Evolutionary conservation across 352 stramenopile species (phyloP).

Genomic region (Blastocystis sp.): DNA sequence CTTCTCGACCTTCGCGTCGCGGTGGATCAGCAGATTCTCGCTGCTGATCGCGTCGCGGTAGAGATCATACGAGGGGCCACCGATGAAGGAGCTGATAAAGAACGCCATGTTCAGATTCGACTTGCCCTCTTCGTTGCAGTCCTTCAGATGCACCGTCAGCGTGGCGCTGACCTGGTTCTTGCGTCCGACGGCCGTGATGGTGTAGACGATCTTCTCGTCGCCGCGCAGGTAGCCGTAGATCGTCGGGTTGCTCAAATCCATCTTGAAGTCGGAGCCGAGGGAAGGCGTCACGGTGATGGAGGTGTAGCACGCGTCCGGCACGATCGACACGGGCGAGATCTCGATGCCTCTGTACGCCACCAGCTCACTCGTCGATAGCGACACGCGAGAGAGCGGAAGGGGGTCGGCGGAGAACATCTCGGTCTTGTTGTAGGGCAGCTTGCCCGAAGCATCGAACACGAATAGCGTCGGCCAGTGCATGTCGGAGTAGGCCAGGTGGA

Average conservation of each 20-base stretch:
- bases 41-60: background rate
- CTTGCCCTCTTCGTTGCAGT: background rate
- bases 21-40: too few species aligned
- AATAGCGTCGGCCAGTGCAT: background rate
- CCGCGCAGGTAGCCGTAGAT: background rate
- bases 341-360: background rate
- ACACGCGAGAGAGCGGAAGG: background rate
- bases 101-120: background rate
- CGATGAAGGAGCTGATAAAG: background rate
- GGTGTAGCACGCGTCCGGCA: constrained; percentile 17
- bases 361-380: background rate
- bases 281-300: constrained; percentile 25
- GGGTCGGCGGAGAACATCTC: background rate
- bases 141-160: constrained; percentile 8
- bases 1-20: too few species aligned
- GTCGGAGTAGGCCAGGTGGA: background rate
- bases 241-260: background rate
- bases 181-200: background rate
- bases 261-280: background rate
- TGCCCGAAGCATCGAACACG: too few species aligned
- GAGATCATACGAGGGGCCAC: background rate
- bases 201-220: background rate
- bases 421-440: too few species aligned
- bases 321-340: background rate
- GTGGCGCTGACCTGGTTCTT: background rate